These are phyloP conservation scores for Fusarium sp. DNA, from an alignment of 2,329 filamentous ascomycete genomes.

Conservation along the genomic window DNA sequence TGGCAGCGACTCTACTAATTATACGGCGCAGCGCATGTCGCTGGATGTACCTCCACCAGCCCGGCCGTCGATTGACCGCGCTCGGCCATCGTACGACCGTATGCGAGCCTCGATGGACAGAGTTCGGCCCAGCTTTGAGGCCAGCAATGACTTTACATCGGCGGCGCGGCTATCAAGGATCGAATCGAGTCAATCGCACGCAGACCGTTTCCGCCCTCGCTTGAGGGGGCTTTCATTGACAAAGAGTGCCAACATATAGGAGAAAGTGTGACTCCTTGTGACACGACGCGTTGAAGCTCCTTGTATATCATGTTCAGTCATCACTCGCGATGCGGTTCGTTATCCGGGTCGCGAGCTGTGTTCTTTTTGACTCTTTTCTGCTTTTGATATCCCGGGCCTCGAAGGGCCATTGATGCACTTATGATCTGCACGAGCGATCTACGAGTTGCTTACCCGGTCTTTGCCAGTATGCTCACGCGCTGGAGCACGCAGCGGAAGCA, in stretches of 20 bases:
- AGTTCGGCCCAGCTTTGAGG: conserved; percentile 84
- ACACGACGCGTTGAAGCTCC: conserved; percentile 30
- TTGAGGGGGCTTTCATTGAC: conserved; percentile 58
- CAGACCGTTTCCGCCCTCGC: conserved; percentile 50
- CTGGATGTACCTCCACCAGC: conserved; percentile 59
- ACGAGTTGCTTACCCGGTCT: conserved; percentile 50
- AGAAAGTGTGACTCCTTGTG: conserved; percentile 12
- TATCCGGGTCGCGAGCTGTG: conserved; percentile 40
- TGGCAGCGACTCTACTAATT: conserved; percentile 93
- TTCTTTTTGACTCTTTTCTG: conserved; percentile 43
- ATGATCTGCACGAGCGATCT: conserved; percentile 65
- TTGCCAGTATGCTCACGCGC: conserved; percentile 32
- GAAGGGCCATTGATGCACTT: conserved; percentile 50
- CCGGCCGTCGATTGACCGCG: conserved; percentile 72
- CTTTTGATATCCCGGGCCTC: conserved; percentile 54
- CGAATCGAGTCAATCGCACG: conserved; percentile 74
- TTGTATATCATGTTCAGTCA: conserved; percentile 49
- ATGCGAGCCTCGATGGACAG: conserved; percentile 89
- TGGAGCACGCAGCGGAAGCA: conserved; percentile 34
- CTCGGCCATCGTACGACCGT: conserved; percentile 87
- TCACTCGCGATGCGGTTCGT: conserved; percentile 22
- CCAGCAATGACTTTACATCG: conserved; percentile 89
- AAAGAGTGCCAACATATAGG: conserved; percentile 55
- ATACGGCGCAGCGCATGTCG: conserved; percentile 74
- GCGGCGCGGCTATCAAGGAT: conserved; percentile 85